Evolutionary conservation across 371 early-diverging fungal species (phyloP), one percentile per base, ranked within the genome.

Genomic region (Catenaria anguillulae): DNA sequence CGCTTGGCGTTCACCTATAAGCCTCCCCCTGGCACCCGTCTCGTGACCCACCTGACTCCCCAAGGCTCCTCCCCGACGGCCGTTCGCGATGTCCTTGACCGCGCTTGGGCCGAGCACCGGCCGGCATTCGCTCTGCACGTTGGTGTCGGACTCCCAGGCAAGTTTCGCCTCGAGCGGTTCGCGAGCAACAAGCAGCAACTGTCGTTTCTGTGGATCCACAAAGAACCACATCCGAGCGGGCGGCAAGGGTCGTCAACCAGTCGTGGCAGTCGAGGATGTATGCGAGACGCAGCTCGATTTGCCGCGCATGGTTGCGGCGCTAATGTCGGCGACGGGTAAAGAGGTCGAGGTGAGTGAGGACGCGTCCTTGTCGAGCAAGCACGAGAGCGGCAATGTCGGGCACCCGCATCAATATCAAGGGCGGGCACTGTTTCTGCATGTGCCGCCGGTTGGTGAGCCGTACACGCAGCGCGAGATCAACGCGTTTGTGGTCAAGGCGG

Each of bases 231-330:
- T 17, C 36, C 21, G 6, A 2, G n/a, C n/a, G n/a, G n/a, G n/a
- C n/a, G n/a, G 55, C 31, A 5, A 5, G 31, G 55, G 55, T 19
- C 12, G 21, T 34, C 34, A 29, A 10, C 33, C n/a, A n/a, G 36
- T 3, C 33, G 26, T 2, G 10, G 36, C 31, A 2, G 58, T 21
- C 40, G 21, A 58, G 43, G 58, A 58, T 13, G 58, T 58, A 36
- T 58, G 26, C 24, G 58, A 58, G 58, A 58, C 58, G 36, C 15
- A 8, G 24, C 58, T 58, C 26, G 58, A 58, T 35, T 13, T 42
- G 13, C 8, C 19, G 21, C 40, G 31, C 26, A n/a, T 58, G 35
- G 58, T 58, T 12, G 13, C 8, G 43, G 24, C 8, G 17, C 42
- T 58, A 31, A n/a, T n/a, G n/a, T 40, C 40, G 40, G 10, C 40